Evolutionary conservation across 2,329 filamentous ascomycete genomes (phyloP).

Genomic region (Talaromyces marneffei): DNA sequence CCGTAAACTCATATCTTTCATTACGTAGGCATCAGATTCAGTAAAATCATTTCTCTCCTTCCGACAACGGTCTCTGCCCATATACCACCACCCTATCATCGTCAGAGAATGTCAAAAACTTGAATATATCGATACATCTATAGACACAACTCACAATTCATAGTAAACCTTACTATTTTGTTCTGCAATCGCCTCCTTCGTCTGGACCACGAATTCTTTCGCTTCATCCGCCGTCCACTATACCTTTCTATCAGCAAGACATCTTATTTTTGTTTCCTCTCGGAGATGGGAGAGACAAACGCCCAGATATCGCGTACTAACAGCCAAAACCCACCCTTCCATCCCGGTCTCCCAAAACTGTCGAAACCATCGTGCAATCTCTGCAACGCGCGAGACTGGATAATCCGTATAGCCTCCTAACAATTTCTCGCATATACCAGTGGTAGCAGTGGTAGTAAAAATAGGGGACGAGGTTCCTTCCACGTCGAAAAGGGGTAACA

Average conservation of each 20-base stretch:
- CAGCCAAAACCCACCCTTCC: constrained; percentile 26
- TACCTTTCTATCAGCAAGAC: neutral
- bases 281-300: constrained; percentile 15
- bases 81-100: constrained; percentile 11
- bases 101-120: no score
- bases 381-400: constrained; percentile 14
- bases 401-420: constrained; percentile 9
- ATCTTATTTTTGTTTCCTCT: neutral
- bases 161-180: constrained; percentile 20
- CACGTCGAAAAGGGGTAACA: constrained; percentile 17
- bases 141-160: constrained; percentile 20
- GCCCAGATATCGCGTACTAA: constrained; percentile 24
- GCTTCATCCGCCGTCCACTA: constrained; percentile 28
- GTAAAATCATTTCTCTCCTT: neutral
- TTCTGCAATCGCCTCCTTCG: constrained; percentile 17
- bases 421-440: neutral
- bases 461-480: no score
- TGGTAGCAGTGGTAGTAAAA: neutral
- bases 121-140: no score
- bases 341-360: constrained; percentile 24
- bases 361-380: constrained; percentile 21
- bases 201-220: constrained; percentile 19
- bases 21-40: neutral
- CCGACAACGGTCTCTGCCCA: constrained; percentile 8
- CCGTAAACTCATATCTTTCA: neutral